These are phyloP conservation scores for Coniochaeta sp. DNA, from an alignment of 2,329 filamentous ascomycete species.

Conservation along the genomic window DNA sequence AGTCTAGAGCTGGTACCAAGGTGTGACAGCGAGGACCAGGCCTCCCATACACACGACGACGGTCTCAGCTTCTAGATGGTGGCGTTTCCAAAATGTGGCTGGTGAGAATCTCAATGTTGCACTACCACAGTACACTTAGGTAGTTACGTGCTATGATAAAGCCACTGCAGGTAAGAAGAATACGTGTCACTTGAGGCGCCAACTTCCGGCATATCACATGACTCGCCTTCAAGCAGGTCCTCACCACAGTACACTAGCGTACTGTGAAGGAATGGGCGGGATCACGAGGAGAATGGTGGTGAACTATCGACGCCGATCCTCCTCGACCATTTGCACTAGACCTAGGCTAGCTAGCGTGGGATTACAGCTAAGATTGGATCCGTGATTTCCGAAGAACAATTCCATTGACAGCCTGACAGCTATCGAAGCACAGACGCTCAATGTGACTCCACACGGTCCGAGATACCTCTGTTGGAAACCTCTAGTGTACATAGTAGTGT, in stretches of 20 bases:
- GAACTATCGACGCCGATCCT: background rate
- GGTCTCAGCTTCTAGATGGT: background rate
- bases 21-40: no score
- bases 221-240: background rate
- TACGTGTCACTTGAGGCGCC: background rate
- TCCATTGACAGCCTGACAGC: slow-evolving; percentile 1
- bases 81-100: no score
- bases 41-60: no score
- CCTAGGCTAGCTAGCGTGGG: background rate
- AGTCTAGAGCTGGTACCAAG: no score
- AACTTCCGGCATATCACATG: background rate
- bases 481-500: background rate
- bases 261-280: no score
- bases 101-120: no score
- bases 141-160: no score
- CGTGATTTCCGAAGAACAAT: slow-evolving; percentile 1
- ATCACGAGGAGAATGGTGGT: background rate
- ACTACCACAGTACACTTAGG: no score
- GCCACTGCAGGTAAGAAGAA: no score
- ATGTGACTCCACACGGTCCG: background rate
- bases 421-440: background rate
- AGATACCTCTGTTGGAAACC: background rate
- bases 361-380: background rate
- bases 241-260: no score
- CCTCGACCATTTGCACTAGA: background rate